Evolutionary conservation across 352 stramenopile genomes (phyloP).

Genomic region (Phytophthora nicotianae): DNA sequence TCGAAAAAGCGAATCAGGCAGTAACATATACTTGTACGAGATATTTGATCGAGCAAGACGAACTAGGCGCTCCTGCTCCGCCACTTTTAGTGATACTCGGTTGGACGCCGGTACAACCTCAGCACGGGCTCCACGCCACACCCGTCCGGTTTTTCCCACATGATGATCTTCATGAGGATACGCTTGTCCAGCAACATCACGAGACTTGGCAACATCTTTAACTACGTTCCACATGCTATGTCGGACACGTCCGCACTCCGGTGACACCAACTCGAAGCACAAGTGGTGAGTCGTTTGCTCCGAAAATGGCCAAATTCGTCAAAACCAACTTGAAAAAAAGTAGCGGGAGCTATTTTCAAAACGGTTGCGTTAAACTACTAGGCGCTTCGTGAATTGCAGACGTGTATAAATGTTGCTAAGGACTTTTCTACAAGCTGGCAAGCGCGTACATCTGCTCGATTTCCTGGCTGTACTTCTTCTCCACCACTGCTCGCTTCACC

Average conservation of each 20-base stretch:
- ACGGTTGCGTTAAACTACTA: neutral
- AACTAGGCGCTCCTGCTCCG: conserved; percentile 53
- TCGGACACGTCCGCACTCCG: conserved; percentile 1
- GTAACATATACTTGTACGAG: conserved; percentile 55
- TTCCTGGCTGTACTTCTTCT: conserved; percentile 85
- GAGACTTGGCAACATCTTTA: conserved; percentile 12
- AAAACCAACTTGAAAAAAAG: conserved; percentile 2
- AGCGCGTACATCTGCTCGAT: conserved; percentile 88
- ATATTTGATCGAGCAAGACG: conserved; percentile 34
- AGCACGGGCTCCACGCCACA: conserved; percentile 24
- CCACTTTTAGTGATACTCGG: conserved; percentile 59
- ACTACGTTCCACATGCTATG: conserved; percentile 27
- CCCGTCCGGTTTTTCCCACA: conserved; percentile 16
- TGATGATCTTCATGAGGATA: conserved; percentile 9
- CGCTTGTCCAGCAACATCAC: neutral
- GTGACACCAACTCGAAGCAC: conserved; percentile 1
- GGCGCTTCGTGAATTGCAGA: neutral
- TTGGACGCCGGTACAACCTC: conserved; percentile 63
- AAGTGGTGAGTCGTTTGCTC: conserved; percentile 4
- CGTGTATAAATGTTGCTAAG: neutral
- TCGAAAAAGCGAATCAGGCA: conserved; percentile 45
- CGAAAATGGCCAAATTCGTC: conserved; percentile 13
- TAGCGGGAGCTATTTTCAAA: conserved; percentile 26
- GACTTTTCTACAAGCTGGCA: conserved; percentile 13
- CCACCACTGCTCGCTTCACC: conserved; percentile 87